Evolutionary conservation across 164 flowering plant genomes (phyloP), one percentile per base, ranked within the genome.

Genomic region (Chloranthus sessilifolius): DNA sequence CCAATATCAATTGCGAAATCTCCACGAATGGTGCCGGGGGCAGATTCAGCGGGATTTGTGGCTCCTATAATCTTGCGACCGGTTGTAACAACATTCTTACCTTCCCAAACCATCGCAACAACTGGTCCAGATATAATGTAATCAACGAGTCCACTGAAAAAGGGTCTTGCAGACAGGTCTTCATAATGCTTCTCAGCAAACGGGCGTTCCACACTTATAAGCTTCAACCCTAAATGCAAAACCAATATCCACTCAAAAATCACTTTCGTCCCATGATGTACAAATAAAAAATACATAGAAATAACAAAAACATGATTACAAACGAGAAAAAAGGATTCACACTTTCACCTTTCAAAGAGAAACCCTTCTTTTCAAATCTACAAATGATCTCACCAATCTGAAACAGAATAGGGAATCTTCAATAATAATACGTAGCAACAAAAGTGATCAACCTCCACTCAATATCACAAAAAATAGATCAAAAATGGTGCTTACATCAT

Each of bases 91-190:
- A 86, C 95, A 46, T 65, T 67, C 76, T 92, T 82, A 0, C 99
- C 99, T 53, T 86, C 95, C 99, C 99, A 92, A 16, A 85, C 70
- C 96, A 84, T 88, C 8, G 95, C 99, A 62, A 82, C 88, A 36
- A 92, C 96, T 2, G 96, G 95, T 3, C 99, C 95, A 49, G 96
- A 88, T 27, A 79, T 67, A 9, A 88, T 85, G 83, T 83, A 88
- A 45, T 92, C 85, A 12, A 82, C 83, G 43, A 92, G 66, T 4
- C 83, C 83, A 52, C 38, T 59, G 64, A 92, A 92, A 69, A 92
- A 92, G 12, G 95, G 95, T 71, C 75, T 88, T 3, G 82, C 47
- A 4, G 91, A 79, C 53, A 92, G 62, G 45, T 88, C 96, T 15
- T 63, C 83, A 50, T 92, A 92, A 64, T 88, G 98, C 67, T 69